Evolutionary conservation across 257 asterid species (phyloP), one percentile per base, ranked within the genome.

Genomic region (Plectranthus barbatus): DNA sequence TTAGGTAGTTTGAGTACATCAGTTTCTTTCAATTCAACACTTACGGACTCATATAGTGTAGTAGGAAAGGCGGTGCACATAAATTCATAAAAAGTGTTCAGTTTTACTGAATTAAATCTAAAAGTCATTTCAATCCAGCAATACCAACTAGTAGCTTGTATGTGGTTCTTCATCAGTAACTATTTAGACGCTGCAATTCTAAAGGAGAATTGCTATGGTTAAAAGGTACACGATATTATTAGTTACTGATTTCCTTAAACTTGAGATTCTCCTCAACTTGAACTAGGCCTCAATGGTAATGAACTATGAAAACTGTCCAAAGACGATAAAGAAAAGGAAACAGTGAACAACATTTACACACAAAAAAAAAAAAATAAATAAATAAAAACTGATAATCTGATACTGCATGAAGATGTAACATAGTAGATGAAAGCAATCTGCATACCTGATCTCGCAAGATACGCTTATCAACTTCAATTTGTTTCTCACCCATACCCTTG

Each of bases 401-500:
- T n/a, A n/a, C n/a, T 18, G 12, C 13, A 45, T 41, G 56, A 60
- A 55, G 44, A 47, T 33, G 37, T 14, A 36, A 63, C 3, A 66
- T 18, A 20, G 42, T 49, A 58, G 24, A 19, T 41, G 45, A 62
- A 24, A 50, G 73, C 49, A 69, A 74, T 68, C 39, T 36, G 64
- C 86, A 78, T 67, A 91, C 98, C 82, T 89, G 97, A 74, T 94
- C 95, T 9, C 96, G 88, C 60, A 92, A 71, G 71, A 92, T 88
- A 76, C 99, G 90, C 67, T 92, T 92, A 76, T 92, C 99, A 56
- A 92, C 97, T 85, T 92, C 99, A 69, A 92, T 92, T 72, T 92
- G 99, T 71, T 92, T 92, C 84, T 92, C 99, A 71, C 99, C 99
- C 99, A 92, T 92, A 85, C 99, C 99, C 85, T 92, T 92, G 89